Base-by-base conservation (phyloP, 441 rosid species). In the Erodium trifolium region DNA sequence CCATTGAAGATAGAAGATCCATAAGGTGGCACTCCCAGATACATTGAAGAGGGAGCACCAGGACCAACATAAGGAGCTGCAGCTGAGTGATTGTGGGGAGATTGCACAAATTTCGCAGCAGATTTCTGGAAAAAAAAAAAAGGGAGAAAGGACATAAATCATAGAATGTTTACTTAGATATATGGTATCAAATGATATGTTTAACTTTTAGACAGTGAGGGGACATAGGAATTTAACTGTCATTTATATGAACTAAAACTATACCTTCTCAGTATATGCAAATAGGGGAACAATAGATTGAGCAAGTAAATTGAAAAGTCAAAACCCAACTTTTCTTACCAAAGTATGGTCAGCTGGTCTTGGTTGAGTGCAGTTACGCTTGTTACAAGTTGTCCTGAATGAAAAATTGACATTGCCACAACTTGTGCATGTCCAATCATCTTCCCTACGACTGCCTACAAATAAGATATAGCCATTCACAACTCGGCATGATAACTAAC, bases 351-450 rank as follows among this genome's bases (percentile, higher is more conserved):
- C 98, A 39, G 96, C 96, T 67, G 99, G 99, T 80, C 98, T 82
- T 13, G 97, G 87, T 70, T 92, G 98, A 57, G 97, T 88, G 70
- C 99, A 95, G 76, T 92, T 95, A 41, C 97, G 98, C 99, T 92
- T 95, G 73, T 95, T 95, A 75, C 99, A 95, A 60, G 98, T 92
- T 39, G 96, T 95, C 85, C 98, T 83, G 71, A 95, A 95, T 3
- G 98, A 90, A 79, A 95, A 95, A 67, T 95, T 95, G 72, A 90
- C 99, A 80, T 95, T 95, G 67, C 96, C 95, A 74, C 99, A 95
- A 71, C 95, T 95, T 6, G 98, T 96, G 45, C 98, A 95, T 37
- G 96, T 92, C 99, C 98, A 95, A 72, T 95, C 99, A 80, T 92
- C 98, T 73, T 95, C 99, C 82, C 99, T 86, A 7, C 99, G 93